A percentile compares a stretch with the other conserved stretches of the same genome.
Evolutionary conservation across 2,329 filamentous ascomycete species (phyloP).

Genomic region (Diaporthe citrichinensis): DNA sequence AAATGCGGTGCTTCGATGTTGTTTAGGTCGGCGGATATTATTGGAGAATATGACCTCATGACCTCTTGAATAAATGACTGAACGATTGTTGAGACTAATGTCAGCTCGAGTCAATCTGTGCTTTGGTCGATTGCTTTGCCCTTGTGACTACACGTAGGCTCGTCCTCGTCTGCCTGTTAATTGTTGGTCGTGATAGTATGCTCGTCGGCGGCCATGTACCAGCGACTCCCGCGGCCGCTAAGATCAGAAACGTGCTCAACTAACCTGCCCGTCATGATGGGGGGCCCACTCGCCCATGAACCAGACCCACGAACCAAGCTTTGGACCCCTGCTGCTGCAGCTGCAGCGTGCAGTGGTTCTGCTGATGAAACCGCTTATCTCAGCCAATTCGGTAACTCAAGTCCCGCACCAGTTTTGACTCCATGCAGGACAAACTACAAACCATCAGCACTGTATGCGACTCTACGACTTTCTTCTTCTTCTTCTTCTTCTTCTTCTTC

Average conservation of each 20-base stretch:
- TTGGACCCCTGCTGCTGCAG: slow-evolving; percentile 3
- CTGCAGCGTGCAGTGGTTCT: background rate
- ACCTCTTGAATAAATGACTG: background rate
- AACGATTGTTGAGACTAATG: background rate
- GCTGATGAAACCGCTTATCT: slow-evolving; percentile 25
- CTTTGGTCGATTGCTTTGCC: background rate
- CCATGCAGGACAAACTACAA: background rate
- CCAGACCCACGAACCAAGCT: slow-evolving; percentile 21
- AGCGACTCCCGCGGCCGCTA: slow-evolving; percentile 5
- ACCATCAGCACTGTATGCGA: background rate
- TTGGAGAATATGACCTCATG: background rate
- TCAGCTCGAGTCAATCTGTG: background rate
- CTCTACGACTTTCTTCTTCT: background rate
- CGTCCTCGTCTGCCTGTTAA: background rate
- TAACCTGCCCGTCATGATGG: background rate
- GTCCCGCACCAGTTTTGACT: background rate
- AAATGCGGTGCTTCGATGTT: background rate
- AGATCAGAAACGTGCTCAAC: slow-evolving; percentile 26
- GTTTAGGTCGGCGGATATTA: background rate
- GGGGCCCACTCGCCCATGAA: slow-evolving; percentile 10
- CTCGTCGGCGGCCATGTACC: background rate
- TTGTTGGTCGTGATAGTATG: background rate
- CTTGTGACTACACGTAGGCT: background rate
- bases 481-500: too few relatives aligned
- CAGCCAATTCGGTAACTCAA: background rate